Evolutionary conservation across 163 green algal species (phyloP).

Genomic region (Chlamydomonas reinhardtii): DNA sequence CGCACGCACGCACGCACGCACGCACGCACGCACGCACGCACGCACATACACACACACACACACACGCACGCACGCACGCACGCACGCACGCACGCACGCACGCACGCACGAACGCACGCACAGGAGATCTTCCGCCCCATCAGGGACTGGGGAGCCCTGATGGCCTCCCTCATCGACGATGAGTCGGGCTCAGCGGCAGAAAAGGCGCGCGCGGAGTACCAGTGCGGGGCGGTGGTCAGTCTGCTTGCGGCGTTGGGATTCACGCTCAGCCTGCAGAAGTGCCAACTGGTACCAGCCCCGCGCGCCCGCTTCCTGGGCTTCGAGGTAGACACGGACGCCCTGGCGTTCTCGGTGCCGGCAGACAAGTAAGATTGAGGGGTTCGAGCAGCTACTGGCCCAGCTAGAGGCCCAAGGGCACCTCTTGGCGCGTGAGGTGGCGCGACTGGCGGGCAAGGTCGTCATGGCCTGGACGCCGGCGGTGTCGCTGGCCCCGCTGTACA

Average conservation of each 20-base stretch:
- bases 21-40: no score
- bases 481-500: constrained; percentile 5
- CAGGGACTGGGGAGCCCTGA: neutral
- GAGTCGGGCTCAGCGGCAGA: neutral
- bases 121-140: constrained; percentile 2
- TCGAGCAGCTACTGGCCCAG: neutral
- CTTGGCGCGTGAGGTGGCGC: neutral
- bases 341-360: neutral
- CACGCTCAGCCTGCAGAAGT: neutral
- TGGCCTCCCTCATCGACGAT: constrained; percentile 27
- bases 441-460: neutral
- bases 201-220: neutral
- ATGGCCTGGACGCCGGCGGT: constrained; percentile 12
- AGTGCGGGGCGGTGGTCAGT: neutral
- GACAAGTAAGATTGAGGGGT: neutral
- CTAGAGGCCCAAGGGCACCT: neutral
- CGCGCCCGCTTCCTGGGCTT: neutral
- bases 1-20: no score
- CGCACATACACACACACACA: no score
- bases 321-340: neutral
- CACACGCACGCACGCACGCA: no score
- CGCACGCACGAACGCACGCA: no score
- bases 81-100: no score
- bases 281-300: no score
- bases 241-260: neutral